phyloP scores from a whole-genome alignment of 176 grass and related monocot species.

The Ananas comosus region DNA sequence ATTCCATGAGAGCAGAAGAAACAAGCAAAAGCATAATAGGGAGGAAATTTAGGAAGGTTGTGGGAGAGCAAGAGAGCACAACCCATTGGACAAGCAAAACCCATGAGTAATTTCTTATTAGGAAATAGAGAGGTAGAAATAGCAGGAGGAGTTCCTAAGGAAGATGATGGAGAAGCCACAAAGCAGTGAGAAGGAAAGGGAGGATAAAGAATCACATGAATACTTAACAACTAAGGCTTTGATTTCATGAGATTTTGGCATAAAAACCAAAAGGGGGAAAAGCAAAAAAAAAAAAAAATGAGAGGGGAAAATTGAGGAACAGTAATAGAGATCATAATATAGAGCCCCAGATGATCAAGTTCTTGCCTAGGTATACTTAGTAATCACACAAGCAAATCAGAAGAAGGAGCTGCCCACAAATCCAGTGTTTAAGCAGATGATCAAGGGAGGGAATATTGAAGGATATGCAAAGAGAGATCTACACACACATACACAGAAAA shows the following conservation, averaged over 20 bases:
- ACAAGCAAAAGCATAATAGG: not conserved
- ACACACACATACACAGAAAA: too few relatives aligned
- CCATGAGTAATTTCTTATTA: conserved; percentile 33
- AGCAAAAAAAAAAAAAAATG: too few relatives aligned
- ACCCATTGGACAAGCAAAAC: conserved; percentile 21
- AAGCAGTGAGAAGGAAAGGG: not conserved
- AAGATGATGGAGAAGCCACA: conserved; percentile 49
- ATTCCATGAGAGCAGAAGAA: conserved; percentile 15
- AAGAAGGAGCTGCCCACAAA: not conserved
- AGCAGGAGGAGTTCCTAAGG: conserved; percentile 32
- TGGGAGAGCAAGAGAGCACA: conserved; percentile 3
- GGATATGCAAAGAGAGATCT: too few relatives aligned
- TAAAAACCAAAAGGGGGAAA: not conserved
- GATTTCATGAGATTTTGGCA: not conserved
- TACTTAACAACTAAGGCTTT: not conserved
- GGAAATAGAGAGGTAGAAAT: conserved; percentile 12
- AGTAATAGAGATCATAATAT: not conserved
- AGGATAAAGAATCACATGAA: not conserved
- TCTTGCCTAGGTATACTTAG: not conserved
- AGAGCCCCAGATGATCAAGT: not conserved
- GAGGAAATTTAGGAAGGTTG: conserved; percentile 4
- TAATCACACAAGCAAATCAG: not conserved
- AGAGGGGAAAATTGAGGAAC: not conserved
- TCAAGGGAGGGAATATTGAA: too few relatives aligned
- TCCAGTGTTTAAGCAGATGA: too few relatives aligned